Evolutionary conservation across 192 early-diverging fungal genomes (phyloP), one percentile per base, ranked within the genome.

Genomic region (Allomyces javanicus): DNA sequence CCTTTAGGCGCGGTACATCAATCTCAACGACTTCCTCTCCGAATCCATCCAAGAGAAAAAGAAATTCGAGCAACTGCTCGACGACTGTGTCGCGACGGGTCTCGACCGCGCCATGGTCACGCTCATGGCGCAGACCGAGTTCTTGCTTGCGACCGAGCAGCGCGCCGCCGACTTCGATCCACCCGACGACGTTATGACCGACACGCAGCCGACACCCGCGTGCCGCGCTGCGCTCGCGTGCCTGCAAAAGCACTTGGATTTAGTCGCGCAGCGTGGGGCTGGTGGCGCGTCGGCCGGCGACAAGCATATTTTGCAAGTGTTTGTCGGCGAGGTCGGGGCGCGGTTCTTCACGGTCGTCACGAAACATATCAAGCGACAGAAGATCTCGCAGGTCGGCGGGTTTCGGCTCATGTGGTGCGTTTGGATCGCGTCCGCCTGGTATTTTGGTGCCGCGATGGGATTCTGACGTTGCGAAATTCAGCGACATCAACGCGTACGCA

Each of bases 41-140:
- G 85, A 85, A 21, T 85, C 89, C 67, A 90, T 91, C 67, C 86
- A 94, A 68, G 95, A 98, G 68, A 94, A 95, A 65, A 90, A 91
- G 72, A 72, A 77, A 2, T 86, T 94, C 76, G 93, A 96, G 74
- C 79, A 84, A 6, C 63, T 87, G 25, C 75, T 93, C 27, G 95
- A 98, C 71, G 92, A 98, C 65, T 79, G 82, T 21, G 92, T 96
- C 4, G 95, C 95, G 0, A 74, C 78, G 22, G 95, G 95, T 11
- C 85, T 98, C 84, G 93, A 98, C 78, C 86, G 87, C 68, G 82
- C 87, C 40, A 96, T 98, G 62, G 83, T 87, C 74, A 50, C 17
- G 17, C 55, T 98, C 21, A 76, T 96, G 64, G 80, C 83, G 40
- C 92, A 94, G 64, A 86, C 89, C 6, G 87, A 93, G 62, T 85